A percentile compares a stretch with the other conserved stretches of the same genome.
phyloP scores from a whole-genome alignment of 1,284 basidiomycete genomes.

The Hortiboletus rubellus region DNA sequence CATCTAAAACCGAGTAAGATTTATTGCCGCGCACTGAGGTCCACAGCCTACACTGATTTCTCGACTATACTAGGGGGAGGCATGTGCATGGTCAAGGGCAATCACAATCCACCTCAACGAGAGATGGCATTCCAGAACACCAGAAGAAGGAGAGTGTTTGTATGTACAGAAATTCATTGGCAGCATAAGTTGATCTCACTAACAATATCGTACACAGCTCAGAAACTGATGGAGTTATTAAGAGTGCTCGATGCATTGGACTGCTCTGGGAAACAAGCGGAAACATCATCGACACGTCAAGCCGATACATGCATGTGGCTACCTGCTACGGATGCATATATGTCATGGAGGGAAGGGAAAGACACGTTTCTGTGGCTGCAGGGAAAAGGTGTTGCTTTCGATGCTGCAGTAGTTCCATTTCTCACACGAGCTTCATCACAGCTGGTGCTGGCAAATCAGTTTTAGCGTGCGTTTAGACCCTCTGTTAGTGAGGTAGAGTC shows the following conservation, averaged over 20 bases:
- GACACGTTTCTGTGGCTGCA: conserved; percentile 9
- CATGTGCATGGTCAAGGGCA: neutral
- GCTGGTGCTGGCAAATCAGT: conserved; percentile 14
- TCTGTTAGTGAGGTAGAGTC: neutral
- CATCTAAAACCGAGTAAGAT: neutral
- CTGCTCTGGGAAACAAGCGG: conserved; percentile 7
- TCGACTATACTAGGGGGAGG: neutral
- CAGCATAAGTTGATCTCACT: neutral
- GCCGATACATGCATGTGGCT: conserved; percentile 16
- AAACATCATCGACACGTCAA: neutral
- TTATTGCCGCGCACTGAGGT: neutral
- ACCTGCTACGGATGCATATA: conserved; percentile 1
- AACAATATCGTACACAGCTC: neutral
- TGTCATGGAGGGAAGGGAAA: conserved; percentile 9
- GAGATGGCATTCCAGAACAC: neutral
- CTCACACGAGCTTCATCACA: neutral
- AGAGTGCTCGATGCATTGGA: neutral
- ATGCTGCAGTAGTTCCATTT: too few relatives aligned
- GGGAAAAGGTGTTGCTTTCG: conserved; percentile 4
- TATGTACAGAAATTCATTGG: neutral
- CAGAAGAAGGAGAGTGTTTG: neutral
- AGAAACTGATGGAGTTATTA: conserved; percentile 8
- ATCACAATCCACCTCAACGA: neutral
- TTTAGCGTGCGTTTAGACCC: conserved; percentile 3
- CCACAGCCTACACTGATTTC: neutral